These are phyloP conservation scores for Nicotiana tomentosiformis DNA, from an alignment of 257 asterid species.

Conservation along the genomic window DNA sequence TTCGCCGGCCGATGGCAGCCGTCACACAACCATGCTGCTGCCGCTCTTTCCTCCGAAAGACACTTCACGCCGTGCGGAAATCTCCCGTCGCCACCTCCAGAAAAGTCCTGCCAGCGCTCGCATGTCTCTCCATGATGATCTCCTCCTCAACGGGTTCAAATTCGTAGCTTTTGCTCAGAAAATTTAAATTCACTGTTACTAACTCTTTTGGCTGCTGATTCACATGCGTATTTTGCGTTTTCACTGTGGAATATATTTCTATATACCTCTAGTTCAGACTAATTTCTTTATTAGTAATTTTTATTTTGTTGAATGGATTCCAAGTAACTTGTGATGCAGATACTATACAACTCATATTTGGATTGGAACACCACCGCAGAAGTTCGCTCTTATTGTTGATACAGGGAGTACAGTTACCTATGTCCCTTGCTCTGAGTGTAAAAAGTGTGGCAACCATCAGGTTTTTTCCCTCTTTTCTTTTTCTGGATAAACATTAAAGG, in stretches of 20 bases:
- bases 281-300: background rate
- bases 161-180: background rate
- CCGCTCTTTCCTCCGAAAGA: slow-evolving; percentile 14
- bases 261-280: background rate
- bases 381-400: slow-evolving; percentile 75
- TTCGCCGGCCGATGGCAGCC: background rate
- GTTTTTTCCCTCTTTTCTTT: slow-evolving; percentile 17
- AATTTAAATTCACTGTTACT: background rate
- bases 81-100: slow-evolving; percentile 38
- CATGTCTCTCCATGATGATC: slow-evolving; percentile 71
- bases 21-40: slow-evolving; percentile 1
- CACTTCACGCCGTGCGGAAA: slow-evolving; percentile 9
- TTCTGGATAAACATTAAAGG: background rate
- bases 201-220: background rate
- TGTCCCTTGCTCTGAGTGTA: slow-evolving; percentile 75
- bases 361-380: slow-evolving; percentile 90
- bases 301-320: background rate
- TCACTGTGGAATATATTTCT: background rate
- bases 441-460: slow-evolving; percentile 84
- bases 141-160: slow-evolving; percentile 53
- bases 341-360: slow-evolving; percentile 71
- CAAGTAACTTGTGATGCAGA: slow-evolving; percentile 30
- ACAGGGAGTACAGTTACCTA: slow-evolving; percentile 83
- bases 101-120: slow-evolving; percentile 33
- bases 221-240: background rate